Percentiles rank a stretch among this genome's conserved stretches.
Evolutionary conservation across 495 filamentous ascomycete genomes (phyloP).

Genomic region (Paragyromitra xinjiangensis): DNA sequence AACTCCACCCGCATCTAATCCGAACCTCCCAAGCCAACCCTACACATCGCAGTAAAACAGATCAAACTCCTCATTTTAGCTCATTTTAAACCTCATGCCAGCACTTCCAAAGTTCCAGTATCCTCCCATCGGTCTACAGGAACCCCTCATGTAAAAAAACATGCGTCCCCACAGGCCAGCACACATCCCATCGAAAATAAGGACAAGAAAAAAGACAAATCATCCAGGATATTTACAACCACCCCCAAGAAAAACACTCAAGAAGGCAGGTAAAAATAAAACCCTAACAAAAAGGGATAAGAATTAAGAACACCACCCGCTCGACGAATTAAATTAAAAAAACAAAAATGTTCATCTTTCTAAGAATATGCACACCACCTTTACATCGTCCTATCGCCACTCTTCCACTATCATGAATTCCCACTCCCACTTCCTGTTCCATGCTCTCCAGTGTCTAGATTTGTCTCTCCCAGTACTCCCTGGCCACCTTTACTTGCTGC

Average conservation of each 20-base stretch:
- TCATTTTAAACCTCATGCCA: not conserved
- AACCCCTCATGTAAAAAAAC: not conserved
- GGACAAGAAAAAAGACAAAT: constrained; percentile 15
- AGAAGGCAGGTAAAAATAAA: not conserved
- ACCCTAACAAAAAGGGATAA: not conserved
- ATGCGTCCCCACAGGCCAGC: not conserved
- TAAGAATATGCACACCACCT: constrained; percentile 23
- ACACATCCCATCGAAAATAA: not conserved
- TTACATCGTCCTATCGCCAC: not conserved
- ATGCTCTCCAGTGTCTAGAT: constrained; percentile 27
- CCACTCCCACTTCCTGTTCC: constrained; percentile 2
- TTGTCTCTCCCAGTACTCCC: constrained; percentile 30
- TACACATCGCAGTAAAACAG: not conserved
- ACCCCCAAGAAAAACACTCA: not conserved
- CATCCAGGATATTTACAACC: constrained; percentile 23
- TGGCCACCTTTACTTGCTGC: constrained; percentile 66
- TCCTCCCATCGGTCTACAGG: not conserved
- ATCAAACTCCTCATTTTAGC: not conserved
- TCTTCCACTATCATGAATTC: constrained; percentile 5
- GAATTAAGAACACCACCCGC: constrained; percentile 24
- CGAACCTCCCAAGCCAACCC: not conserved
- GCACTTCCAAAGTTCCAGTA: not conserved
- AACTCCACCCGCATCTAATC: not conserved
- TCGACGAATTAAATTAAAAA: not conserved
- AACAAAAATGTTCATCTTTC: constrained; percentile 1